phyloP scores from a whole-genome alignment of 2,329 filamentous ascomycete species.

The Esteya vermicola region DNA sequence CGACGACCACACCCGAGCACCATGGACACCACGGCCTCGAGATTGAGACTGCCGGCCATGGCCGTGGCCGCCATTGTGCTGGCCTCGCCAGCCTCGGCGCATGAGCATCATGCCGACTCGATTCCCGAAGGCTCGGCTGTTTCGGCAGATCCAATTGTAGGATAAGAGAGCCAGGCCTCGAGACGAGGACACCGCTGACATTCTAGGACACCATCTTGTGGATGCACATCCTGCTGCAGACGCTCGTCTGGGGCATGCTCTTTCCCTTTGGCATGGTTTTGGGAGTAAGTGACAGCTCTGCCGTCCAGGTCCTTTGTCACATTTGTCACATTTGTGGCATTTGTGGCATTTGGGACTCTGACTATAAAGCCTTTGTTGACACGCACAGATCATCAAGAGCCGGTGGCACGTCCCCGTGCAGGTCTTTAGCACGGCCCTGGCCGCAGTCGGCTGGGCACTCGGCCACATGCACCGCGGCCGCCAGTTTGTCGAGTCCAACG shows the following conservation, averaged over 20 bases:
- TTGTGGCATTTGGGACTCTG: no score
- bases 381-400: conserved; percentile 62
- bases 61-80: conserved; percentile 6
- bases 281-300: conserved; percentile 49
- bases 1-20: neutral
- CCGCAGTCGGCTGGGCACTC: conserved; percentile 75
- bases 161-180: neutral
- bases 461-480: conserved; percentile 84
- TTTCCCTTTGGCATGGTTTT: conserved; percentile 94
- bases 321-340: neutral
- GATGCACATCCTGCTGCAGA: conserved; percentile 85
- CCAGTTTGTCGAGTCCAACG: conserved; percentile 61
- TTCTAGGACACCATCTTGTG: conserved; percentile 78
- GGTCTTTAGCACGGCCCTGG: conserved; percentile 56
- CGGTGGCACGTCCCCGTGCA: conserved; percentile 92
- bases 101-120: conserved; percentile 33
- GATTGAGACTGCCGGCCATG: neutral
- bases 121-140: conserved; percentile 57
- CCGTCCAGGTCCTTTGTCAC: neutral
- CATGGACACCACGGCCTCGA: neutral
- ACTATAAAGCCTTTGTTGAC: neutral
- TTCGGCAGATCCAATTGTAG: conserved; percentile 47
- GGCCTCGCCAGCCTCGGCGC: conserved; percentile 16
- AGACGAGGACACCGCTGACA: neutral
- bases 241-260: conserved; percentile 75